Conservation (phyloP, 164 flowering plant genomes). For the Pachysandra terminalis region DNA sequence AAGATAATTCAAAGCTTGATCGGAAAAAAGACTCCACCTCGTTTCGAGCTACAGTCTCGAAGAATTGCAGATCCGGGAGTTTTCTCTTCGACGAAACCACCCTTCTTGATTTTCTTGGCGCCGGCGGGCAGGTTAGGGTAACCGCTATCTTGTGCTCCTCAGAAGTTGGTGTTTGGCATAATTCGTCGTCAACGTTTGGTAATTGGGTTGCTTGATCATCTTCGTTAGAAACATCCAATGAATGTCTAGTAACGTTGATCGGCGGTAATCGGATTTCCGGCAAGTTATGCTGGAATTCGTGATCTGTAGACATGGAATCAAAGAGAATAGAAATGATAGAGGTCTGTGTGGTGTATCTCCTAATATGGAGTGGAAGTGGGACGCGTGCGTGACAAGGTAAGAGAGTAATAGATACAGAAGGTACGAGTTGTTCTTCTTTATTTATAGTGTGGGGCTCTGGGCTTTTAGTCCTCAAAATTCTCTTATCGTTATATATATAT, state of each 20-base stretch:
- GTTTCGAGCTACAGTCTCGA: too few relatives aligned
- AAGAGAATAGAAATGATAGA: not conserved
- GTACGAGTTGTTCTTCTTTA: not conserved
- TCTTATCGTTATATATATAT: too few relatives aligned
- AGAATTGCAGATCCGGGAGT: conserved; percentile 11
- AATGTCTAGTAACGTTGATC: not conserved
- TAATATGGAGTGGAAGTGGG: not conserved
- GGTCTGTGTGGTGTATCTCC: not conserved
- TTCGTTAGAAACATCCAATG: not conserved
- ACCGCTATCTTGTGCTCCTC: conserved; percentile 26
- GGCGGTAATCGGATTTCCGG: conserved; percentile 11
- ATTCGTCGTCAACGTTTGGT: not conserved
- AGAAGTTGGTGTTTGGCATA: conserved; percentile 31
- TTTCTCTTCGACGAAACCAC: conserved; percentile 21
- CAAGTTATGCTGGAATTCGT: conserved; percentile 16
- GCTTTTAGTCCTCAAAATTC: too few relatives aligned
- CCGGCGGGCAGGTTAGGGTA: conserved; percentile 31
- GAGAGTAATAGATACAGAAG: too few relatives aligned
- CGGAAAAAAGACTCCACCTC: conserved; percentile 19
- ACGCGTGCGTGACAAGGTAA: not conserved
- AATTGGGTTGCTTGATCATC: not conserved
- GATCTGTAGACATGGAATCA: conserved; percentile 28
- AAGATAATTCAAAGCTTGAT: not conserved
- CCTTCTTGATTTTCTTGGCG: conserved; percentile 25
- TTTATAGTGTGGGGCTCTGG: too few relatives aligned